Conservation (phyloP, 768 basidiomycete genomes). For the Mycena metata region DNA sequence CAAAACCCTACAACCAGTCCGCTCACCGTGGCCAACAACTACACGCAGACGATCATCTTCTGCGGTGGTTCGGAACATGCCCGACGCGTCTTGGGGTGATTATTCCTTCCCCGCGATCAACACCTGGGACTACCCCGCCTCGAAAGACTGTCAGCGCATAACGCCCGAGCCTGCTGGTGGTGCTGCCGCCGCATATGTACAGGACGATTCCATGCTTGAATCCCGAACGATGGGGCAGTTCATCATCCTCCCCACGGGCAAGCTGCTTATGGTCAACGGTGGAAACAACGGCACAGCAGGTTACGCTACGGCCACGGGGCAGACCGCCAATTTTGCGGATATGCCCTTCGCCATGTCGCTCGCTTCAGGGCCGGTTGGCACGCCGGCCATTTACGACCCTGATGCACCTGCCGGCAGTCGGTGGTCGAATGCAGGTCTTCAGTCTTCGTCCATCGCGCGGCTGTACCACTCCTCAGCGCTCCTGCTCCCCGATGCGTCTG, state of each 20-base stretch:
- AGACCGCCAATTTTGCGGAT: conserved; percentile 55
- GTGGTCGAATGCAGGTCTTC: conserved; percentile 79
- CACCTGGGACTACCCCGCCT: conserved; percentile 80
- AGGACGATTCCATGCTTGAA: conserved; percentile 83
- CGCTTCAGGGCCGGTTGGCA: conserved; percentile 82
- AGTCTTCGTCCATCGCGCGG: conserved; percentile 75
- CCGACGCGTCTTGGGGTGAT: conserved; percentile 77
- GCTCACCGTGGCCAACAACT: conserved; percentile 90
- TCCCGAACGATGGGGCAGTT: conserved; percentile 94
- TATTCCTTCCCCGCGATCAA: conserved; percentile 80
- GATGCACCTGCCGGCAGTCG: conserved; percentile 76
- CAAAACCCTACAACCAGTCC: no score
- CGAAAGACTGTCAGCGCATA: conserved; percentile 82
- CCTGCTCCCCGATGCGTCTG: conserved; percentile 89
- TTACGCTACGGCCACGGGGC: conserved; percentile 73
- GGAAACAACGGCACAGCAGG: conserved; percentile 91
- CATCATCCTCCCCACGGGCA: conserved; percentile 84
- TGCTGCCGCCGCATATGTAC: conserved; percentile 67
- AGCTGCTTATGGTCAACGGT: conserved; percentile 86
- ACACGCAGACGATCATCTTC: conserved; percentile 86
- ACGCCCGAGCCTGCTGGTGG: conserved; percentile 87
- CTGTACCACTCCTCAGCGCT: conserved; percentile 94
- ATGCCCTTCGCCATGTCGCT: conserved; percentile 84
- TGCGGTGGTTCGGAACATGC: conserved; percentile 91
- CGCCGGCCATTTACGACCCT: conserved; percentile 89